A percentile compares a stretch with the other conserved stretches of the same genome.
phyloP scores from a whole-genome alignment of 345 rosid genomes.

The Sapria himalayana region DNA sequence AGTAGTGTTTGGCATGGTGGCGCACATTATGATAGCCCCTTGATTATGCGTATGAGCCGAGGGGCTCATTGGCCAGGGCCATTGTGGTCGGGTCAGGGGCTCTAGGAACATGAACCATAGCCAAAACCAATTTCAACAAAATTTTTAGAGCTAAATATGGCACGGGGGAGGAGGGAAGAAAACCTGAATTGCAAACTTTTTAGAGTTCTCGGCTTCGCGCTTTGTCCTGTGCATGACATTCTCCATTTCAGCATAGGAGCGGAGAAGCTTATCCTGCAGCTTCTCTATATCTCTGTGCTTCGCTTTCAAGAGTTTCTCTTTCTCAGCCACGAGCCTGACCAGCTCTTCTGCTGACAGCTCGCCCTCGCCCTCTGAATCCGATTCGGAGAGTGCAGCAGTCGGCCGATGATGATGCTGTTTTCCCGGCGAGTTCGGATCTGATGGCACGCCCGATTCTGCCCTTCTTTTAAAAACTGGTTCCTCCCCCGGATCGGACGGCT shows the following conservation, averaged over 20 bases:
- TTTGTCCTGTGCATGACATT: constrained; percentile 66
- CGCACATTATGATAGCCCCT: too few relatives aligned
- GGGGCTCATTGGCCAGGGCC: too few relatives aligned
- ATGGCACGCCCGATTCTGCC: too few relatives aligned
- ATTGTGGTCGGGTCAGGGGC: too few relatives aligned
- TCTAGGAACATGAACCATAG: too few relatives aligned
- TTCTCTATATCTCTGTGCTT: constrained; percentile 38
- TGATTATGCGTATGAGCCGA: too few relatives aligned
- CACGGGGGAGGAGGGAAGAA: not conserved
- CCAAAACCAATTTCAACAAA: too few relatives aligned
- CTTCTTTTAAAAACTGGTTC: constrained; percentile 9
- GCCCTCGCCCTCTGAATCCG: constrained; percentile 42
- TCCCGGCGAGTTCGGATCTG: too few relatives aligned
- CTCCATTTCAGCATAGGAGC: constrained; percentile 68
- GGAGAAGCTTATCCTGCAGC: constrained; percentile 66
- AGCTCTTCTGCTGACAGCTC: constrained; percentile 51
- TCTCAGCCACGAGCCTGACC: constrained; percentile 53
- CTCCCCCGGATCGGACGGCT: constrained; percentile 7
- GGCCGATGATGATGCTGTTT: too few relatives aligned
- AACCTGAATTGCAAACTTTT: constrained; percentile 85
- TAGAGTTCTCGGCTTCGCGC: constrained; percentile 76
- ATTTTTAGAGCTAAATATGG: too few relatives aligned
- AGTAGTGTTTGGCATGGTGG: too few relatives aligned
- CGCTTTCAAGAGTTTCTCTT: constrained; percentile 47
- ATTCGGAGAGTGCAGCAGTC: constrained; percentile 32